A percentile compares a stretch with the other conserved stretches of the same genome.
These are phyloP conservation scores for Trichoderma pleuroti DNA, from an alignment of 2,329 filamentous ascomycete genomes.

Conservation along the genomic window DNA sequence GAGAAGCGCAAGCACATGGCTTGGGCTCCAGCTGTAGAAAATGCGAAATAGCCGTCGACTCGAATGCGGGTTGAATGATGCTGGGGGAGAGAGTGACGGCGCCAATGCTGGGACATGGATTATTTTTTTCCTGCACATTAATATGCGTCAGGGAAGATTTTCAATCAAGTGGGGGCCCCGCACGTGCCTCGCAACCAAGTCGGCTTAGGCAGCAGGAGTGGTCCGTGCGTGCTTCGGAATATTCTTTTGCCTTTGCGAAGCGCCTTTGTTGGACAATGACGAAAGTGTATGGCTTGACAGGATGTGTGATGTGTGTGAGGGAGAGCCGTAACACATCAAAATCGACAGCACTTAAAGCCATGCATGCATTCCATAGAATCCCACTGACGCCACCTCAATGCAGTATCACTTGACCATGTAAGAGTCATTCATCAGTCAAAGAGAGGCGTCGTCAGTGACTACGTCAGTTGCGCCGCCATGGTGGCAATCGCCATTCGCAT, in stretches of 20 bases:
- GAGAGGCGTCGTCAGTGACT: background rate
- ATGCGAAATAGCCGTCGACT: background rate
- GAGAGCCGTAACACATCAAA: background rate
- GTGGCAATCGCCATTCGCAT: background rate
- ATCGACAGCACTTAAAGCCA: background rate
- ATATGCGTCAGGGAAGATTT: slow-evolving; percentile 16
- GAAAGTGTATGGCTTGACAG: background rate
- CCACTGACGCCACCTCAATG: background rate
- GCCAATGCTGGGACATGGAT: slow-evolving; percentile 2
- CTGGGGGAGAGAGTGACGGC: background rate
- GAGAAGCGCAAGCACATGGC: slow-evolving; percentile 5
- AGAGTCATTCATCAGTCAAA: background rate
- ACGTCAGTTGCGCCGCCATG: background rate
- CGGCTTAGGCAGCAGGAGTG: background rate
- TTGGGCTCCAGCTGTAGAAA: background rate
- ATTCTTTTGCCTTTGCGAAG: background rate
- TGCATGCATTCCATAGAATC: background rate
- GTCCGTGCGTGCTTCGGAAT: slow-evolving; percentile 10
- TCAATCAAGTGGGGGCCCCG: slow-evolving; percentile 17
- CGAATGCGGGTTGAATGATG: background rate
- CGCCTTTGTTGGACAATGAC: background rate
- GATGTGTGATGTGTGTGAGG: too few species aligned
- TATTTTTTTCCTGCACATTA: slow-evolving; percentile 16
- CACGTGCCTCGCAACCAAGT: slow-evolving; percentile 18
- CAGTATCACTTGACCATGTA: background rate